Conservation (phyloP, 805 yeast species). For the Candida nitratophila region DNA sequence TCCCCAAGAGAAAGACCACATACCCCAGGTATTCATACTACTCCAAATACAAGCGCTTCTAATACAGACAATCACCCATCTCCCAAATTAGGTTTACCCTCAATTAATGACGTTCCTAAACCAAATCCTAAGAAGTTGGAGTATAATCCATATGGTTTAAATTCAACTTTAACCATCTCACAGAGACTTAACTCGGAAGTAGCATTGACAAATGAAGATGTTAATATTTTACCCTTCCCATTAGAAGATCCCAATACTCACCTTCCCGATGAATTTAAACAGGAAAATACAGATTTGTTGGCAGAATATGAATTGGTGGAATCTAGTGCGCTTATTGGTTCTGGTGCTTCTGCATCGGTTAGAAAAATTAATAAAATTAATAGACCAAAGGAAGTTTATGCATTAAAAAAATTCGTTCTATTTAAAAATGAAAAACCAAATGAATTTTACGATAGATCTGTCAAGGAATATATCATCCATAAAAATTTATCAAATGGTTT, state of each 20-base stretch:
- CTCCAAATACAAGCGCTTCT: background rate
- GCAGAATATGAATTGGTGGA: constrained; percentile 53
- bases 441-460: constrained; percentile 65
- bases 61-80: background rate
- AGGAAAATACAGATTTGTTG: constrained; percentile 42
- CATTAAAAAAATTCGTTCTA: constrained; percentile 61
- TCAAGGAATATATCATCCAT: constrained; percentile 64
- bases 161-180: constrained; percentile 16
- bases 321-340: constrained; percentile 46
- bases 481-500: constrained; percentile 45
- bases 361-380: constrained; percentile 37
- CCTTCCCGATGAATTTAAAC: constrained; percentile 51
- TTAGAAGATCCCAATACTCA: constrained; percentile 63
- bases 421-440: constrained; percentile 60
- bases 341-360: constrained; percentile 73
- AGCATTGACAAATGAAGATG: constrained; percentile 21
- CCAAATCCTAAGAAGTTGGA: constrained; percentile 31
- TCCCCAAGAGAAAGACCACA: constrained; percentile 12
- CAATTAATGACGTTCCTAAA: constrained; percentile 19
- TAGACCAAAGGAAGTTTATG: constrained; percentile 45
- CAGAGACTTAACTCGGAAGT: background rate
- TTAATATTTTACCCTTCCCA: constrained; percentile 55
- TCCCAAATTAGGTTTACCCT: constrained; percentile 21
- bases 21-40: background rate
- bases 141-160: constrained; percentile 61